Base-by-base conservation (phyloP, 2,329 filamentous ascomycete species). In the Sarocladium oryzae region DNA sequence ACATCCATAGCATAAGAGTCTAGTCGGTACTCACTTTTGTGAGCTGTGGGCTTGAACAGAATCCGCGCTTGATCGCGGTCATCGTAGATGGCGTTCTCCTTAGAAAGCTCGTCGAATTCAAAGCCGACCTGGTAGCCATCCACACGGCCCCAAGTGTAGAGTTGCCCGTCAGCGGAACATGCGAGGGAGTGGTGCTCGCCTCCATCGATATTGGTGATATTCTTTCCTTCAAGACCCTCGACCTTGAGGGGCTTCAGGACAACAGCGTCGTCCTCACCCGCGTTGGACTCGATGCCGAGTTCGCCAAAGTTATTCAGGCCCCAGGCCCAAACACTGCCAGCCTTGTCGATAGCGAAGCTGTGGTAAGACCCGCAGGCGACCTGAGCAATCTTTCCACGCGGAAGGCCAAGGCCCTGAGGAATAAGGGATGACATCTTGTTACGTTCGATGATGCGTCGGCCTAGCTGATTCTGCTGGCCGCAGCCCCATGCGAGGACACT, bases 271-370 rank as follows among this genome's bases (percentile, higher is more conserved):
- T 75, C 68, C 54, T 68, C 65, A 18, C 72, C 66, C 32, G 70
- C 72, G 53, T 87, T 77, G 50, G 77, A 73, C 49, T 74, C 73
- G 49, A 87, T 81, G 4, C 72, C 89, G 15, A 87, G 88, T 70
- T 95, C 85, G 56, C 85, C 87, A 66, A 88, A 95, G 69, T 87
- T 90, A 76, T 95, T 95, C 26, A 92, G 73, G 21, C 90, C 89
- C 89, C 89, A 95, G 0, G 84, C 80, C 68, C 83, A 93, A 28
- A 92, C 85, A 26, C 79, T 76, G 35, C 84, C 87, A 13, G 80
- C 77, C 52, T 79, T 77, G 66, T 86, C 82, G 43, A 95, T 75
- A 16, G 88, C 88, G 58, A 95, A 92, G 58, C 84, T 87, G 72
- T 95, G 88, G 68, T 91, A 92, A 13, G 85, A 81, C 40, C 89